Evolutionary conservation across 2,329 filamentous ascomycete genomes (phyloP).

Genomic region (Penicillium expansum): DNA sequence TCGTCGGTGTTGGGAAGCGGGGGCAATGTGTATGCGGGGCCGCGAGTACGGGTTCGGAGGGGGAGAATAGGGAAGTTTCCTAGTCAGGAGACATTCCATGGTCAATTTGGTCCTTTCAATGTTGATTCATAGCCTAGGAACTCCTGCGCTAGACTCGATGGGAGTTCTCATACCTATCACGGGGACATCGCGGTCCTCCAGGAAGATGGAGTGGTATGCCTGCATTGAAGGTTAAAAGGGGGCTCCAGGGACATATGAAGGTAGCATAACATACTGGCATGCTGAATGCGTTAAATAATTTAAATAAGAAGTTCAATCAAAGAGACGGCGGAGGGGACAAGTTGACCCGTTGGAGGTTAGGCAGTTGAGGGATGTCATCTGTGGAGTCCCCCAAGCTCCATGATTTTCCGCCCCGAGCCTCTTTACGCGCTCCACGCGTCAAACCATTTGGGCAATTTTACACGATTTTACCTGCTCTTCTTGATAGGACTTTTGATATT

Average conservation of each 20-base stretch:
- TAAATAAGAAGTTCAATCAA: constrained; percentile 3
- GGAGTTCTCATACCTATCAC: constrained; percentile 53
- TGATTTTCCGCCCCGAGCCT: constrained; percentile 42
- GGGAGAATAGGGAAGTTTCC: constrained; percentile 95
- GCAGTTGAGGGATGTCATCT: constrained; percentile 30
- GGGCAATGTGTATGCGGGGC: constrained; percentile 85
- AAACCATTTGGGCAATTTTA: constrained; percentile 2
- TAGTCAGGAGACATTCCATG: constrained; percentile 19
- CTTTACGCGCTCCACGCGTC: constrained; percentile 44
- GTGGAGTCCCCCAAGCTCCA: constrained; percentile 24
- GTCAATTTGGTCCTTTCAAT: constrained; percentile 11
- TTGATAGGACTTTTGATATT: constrained; percentile 2
- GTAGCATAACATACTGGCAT: constrained; percentile 46
- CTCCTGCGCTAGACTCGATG: constrained; percentile 6
- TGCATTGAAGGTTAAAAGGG: constrained; percentile 38
- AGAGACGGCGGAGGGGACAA: constrained; percentile 1
- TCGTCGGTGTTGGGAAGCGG: constrained; percentile 57
- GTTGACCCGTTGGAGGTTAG: constrained; percentile 12
- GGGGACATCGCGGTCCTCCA: constrained; percentile 69
- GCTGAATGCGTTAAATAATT: constrained; percentile 23
- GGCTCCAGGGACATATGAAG: not conserved
- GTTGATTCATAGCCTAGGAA: not conserved
- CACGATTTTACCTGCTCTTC: not conserved
- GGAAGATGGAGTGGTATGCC: constrained; percentile 98
- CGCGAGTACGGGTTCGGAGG: constrained; percentile 88